Base-by-base conservation (phyloP, 2,329 filamentous ascomycete species). In the Stagonosporopsis tanaceti region DNA sequence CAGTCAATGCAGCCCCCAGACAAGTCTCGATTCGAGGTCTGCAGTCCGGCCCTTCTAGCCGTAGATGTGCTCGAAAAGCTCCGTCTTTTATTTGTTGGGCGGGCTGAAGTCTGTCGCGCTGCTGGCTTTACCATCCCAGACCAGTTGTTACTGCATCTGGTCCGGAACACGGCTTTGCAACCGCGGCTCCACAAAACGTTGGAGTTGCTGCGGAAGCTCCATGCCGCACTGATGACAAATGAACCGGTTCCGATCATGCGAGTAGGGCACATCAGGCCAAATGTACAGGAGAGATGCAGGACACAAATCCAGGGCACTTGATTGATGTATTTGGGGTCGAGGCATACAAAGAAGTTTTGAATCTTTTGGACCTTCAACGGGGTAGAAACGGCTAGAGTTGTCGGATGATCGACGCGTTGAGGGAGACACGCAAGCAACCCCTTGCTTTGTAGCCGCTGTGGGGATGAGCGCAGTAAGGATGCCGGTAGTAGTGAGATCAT, bases 1-100 rank as follows among this genome's bases (percentile, higher is more conserved):
- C 50, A 57, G 34, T 50, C 32, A 44, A 51, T 50, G 48, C 45
- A 41, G 48, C 27, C 54, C 39, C 48, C 28, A 27, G 48, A n/a
- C 44, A 50, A 52, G 25, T 47, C 38, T 53, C 20, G 34, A 22
- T 40, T 39, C 48, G 32, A 39, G 44, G 20, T 53, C 17, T 22
- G 27, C 50, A 17, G 42, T 24, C 48, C 45, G 45, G 54, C 45
- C 48, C 44, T 53, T 38, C 15, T 3, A 48, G 38, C 54, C 45
- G 54, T 24, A 40, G 39, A 20, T 30, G 32, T 39, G 54, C 44
- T 53, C 34, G 30, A n/a, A 24, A 28, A 42, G 30, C 40, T 32
- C 30, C 14, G 30, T 30, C 30, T 28, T 15, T 34, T 27, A 22
- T 30, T 47, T 27, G 47, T 45, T 22, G 47, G n/a, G 32, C 40